Percentiles rank a stretch among this genome's conserved stretches.
These are phyloP conservation scores for Termitomyces sp. DNA, from an alignment of 768 basidiomycete species.

Conservation along the genomic window DNA sequence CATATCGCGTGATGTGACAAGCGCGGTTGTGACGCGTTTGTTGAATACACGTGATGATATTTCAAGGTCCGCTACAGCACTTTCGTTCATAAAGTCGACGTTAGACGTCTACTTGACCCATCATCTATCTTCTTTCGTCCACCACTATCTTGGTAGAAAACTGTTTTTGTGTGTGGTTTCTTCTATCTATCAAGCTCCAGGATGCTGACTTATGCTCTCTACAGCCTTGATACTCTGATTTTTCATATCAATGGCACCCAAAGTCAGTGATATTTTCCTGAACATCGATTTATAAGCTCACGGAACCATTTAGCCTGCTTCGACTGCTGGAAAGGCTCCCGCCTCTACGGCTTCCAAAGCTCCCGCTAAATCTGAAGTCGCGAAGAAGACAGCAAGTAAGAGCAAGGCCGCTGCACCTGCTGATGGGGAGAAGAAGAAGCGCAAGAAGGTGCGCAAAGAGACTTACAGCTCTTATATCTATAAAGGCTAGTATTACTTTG, in stretches of 20 bases:
- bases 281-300: background rate
- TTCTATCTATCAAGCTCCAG: background rate
- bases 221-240: background rate
- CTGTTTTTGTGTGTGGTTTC: background rate
- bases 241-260: slow-evolving; percentile 24
- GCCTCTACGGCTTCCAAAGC: slow-evolving; percentile 42
- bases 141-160: slow-evolving; percentile 18
- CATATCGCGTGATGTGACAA: slow-evolving; percentile 9
- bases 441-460: slow-evolving; percentile 75
- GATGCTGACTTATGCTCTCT: background rate
- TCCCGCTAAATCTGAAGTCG: slow-evolving; percentile 38
- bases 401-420: slow-evolving; percentile 31
- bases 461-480: slow-evolving; percentile 85
- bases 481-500: slow-evolving; percentile 45
- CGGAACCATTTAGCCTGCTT: slow-evolving; percentile 41
- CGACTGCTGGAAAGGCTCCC: slow-evolving; percentile 60
- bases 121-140: slow-evolving; percentile 13
- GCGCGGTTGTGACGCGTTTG: slow-evolving; percentile 12
- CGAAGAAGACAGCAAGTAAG: slow-evolving; percentile 45
- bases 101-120: slow-evolving; percentile 13
- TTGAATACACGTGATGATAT: slow-evolving; percentile 11
- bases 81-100: slow-evolving; percentile 12
- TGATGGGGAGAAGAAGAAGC: slow-evolving; percentile 74
- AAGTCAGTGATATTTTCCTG: slow-evolving; percentile 15
- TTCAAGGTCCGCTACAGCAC: slow-evolving; percentile 14